Base-by-base conservation (phyloP, 768 basidiomycete genomes). In the Mycena polygramma region DNA sequence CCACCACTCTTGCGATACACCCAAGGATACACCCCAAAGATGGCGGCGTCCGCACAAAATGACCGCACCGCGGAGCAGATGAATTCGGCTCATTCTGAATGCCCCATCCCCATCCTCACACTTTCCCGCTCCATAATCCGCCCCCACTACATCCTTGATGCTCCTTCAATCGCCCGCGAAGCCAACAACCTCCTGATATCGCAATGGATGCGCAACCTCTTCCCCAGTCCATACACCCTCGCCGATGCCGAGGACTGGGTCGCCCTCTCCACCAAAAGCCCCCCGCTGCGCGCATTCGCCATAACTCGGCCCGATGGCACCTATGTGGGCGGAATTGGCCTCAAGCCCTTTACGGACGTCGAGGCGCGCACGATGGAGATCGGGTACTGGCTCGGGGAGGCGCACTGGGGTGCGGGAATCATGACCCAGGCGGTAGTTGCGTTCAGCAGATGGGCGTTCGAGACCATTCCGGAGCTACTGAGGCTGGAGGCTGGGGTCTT, bases 361-460 rank as follows among this genome's bases (percentile, higher is more conserved):
- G 58, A 60, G 26, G 26, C 58, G n/a, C 58, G 45, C 58, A 60
- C 58, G 58, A 60, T 60, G 58, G 58, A 60, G 45, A 60, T 60
- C 58, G 58, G 58, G 17, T 60, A 60, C 45, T 60, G 58, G 58
- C 6, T 60, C 19, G 58, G 58, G 43, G 58, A 60, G 58, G 58
- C 58, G 45, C 58, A 60, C 46, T 60, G 58, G 58, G 58, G 58
- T 15, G 58, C 58, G 45, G 58, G 58, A 6, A 60, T 60, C 58
- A 60, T 60, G 58, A 60, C 58, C 20, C 43, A 60, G 58, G 58
- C 45, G 48, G 45, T 60, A 24, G 17, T 48, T 36, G 58, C 58
- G 45, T 60, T 60, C 58, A 60, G 58, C 58, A 60, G 39, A 30
- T 60, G 58, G 58, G n/a, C 58, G 43, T 60, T 60, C 46, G 58